Base-by-base conservation (phyloP, 179 eudicot species). In the Beta lomatogona region DNA sequence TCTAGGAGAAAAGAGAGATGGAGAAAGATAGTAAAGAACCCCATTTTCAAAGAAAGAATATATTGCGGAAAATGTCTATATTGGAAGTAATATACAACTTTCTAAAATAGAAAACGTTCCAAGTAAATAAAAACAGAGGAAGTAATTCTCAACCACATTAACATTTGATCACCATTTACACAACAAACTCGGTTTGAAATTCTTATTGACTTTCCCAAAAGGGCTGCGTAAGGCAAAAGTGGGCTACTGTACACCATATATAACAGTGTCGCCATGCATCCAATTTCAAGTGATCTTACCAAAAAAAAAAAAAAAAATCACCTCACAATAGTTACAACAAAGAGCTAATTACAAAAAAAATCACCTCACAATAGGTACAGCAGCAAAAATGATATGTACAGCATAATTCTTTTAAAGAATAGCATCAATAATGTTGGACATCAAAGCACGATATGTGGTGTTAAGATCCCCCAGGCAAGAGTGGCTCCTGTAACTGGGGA, bases 401-500 rank as follows among this genome's bases (percentile, higher is more conserved):
- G 6, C 19, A 21, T n/a, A 71, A 59, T 73, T 41, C 28, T 71
- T 79, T 44, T 3, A 78, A 81, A 81, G 84, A 81, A 81, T 81
- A 82, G 22, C 59, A 7, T 58, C 53, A 48, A 44, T 63, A 19
- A 19, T 54, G 19, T 41, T 28, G 48, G 77, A 44, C 60, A 50
- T 25, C 2, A 81, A 71, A 70, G 71, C 48, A 54, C 73, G 50
- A 50, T 4, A 75, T 16, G 45, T 41, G 55, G 21, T 4, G 67
- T 81, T 81, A 88, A n/a, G 90, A 48, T 82, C 85, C 87, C 77
- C 82, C 79, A 9, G 88, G 88, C 85, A 95, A 79, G 78, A 95
- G 82, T 75, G 99, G 99, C 80, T 92, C 95, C 81, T 83, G 79
- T 73, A 90, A 76, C 48, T 86, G 90, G 66, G 85, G 81, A 19